These are phyloP conservation scores for Sherardia arvensis DNA, from an alignment of 257 asterid species.

Conservation along the genomic window DNA sequence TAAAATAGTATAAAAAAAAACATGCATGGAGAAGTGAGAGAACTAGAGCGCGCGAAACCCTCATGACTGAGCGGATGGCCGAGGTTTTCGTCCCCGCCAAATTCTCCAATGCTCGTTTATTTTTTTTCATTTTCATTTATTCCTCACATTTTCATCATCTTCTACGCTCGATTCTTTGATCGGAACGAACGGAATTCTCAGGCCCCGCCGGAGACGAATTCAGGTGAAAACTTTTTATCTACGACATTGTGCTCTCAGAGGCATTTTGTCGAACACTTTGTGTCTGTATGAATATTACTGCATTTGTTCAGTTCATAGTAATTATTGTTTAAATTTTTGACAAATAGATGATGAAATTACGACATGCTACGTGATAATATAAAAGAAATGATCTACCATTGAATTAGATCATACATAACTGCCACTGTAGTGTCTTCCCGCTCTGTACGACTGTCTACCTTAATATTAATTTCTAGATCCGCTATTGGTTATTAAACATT, in stretches of 20 bases:
- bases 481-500: too few relatives aligned
- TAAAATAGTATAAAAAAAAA: background rate
- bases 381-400: too few relatives aligned
- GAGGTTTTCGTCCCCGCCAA: slow-evolving; percentile 7
- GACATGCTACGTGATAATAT: too few relatives aligned
- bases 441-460: too few relatives aligned
- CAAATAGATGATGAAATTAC: too few relatives aligned
- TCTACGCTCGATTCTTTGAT: background rate
- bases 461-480: too few relatives aligned
- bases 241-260: background rate
- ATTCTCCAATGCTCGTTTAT: background rate
- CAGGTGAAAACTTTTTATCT: background rate
- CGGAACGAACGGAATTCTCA: background rate
- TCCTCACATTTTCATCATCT: background rate
- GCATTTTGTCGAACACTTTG: background rate
- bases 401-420: too few relatives aligned
- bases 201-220: background rate
- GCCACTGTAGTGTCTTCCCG: too few relatives aligned
- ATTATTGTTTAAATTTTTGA: too few relatives aligned
- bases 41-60: background rate
- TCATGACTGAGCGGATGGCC: slow-evolving; percentile 3
- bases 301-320: too few relatives aligned
- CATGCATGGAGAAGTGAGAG: background rate
- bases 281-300: background rate
- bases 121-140: background rate